Conservation (phyloP, 2,329 filamentous ascomycete genomes). For the Alternaria ethzedia region DNA sequence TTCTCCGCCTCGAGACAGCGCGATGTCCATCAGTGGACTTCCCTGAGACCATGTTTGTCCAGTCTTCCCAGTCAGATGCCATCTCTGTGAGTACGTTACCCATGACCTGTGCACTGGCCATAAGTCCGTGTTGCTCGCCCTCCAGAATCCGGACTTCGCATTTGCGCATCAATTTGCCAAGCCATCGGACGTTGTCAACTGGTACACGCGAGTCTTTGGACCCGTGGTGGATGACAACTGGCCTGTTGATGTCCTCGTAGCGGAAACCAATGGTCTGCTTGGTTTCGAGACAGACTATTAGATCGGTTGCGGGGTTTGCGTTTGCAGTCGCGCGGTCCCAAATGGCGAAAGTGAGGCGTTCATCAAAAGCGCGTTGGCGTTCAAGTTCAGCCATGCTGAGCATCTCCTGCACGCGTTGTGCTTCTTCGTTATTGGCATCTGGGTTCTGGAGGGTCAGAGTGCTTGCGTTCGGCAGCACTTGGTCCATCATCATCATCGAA, state of each 20-base stretch:
- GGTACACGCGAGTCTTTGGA: conserved; percentile 89
- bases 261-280: conserved; percentile 92
- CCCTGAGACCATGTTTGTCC: conserved; percentile 39
- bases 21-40: conserved; percentile 13
- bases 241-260: conserved; percentile 92
- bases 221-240: conserved; percentile 93
- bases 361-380: conserved; percentile 78
- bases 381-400: conserved; percentile 72
- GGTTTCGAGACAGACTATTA: conserved; percentile 90
- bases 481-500: conserved; percentile 59
- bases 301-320: conserved; percentile 91
- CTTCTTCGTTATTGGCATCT: conserved; percentile 42
- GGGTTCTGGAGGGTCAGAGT: conserved; percentile 37
- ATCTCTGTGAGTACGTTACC: conserved; percentile 93
- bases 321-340: conserved; percentile 92
- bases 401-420: conserved; percentile 52
- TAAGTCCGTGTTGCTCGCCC: conserved; percentile 91
- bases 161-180: conserved; percentile 89
- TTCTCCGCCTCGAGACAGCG: conserved; percentile 19
- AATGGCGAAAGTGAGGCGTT: conserved; percentile 86
- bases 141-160: conserved; percentile 92
- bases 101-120: conserved; percentile 95
- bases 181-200: conserved; percentile 92
- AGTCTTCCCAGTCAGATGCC: conserved; percentile 77
- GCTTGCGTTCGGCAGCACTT: conserved; percentile 50